A percentile compares a stretch with the other conserved stretches of the same genome.
Evolutionary conservation across 2,329 filamentous ascomycete genomes (phyloP).

Genomic region (Bisporella sp.): DNA sequence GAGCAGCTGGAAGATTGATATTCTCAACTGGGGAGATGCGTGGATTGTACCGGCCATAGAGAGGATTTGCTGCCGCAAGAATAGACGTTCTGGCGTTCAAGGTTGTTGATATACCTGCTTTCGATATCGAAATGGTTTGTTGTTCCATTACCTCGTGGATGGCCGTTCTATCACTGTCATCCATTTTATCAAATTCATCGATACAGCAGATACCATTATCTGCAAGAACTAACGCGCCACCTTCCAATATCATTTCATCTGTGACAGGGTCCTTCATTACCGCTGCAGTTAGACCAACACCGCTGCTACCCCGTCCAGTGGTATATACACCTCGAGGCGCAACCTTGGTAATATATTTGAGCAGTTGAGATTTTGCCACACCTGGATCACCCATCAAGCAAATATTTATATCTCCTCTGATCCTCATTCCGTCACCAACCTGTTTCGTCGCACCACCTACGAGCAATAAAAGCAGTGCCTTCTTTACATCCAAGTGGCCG

Average conservation of each 20-base stretch:
- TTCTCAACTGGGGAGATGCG: constrained; percentile 96
- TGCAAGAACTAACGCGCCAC: constrained; percentile 72
- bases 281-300: constrained; percentile 74
- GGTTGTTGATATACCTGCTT: constrained; percentile 97
- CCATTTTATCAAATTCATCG: constrained; percentile 99
- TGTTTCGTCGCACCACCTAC: constrained; percentile 96
- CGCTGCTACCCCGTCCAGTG: constrained; percentile 73
- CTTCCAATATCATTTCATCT: constrained; percentile 72
- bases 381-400: constrained; percentile 99
- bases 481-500: constrained; percentile 95
- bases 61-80: constrained; percentile 88
- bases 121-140: constrained; percentile 97
- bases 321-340: constrained; percentile 83
- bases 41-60: constrained; percentile 97
- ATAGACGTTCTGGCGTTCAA: constrained; percentile 94
- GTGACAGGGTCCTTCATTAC: constrained; percentile 77
- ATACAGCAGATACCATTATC: constrained; percentile 97
- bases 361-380: constrained; percentile 96
- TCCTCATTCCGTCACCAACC: constrained; percentile 97
- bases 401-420: constrained; percentile 97
- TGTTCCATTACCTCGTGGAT: constrained; percentile 99
- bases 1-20: constrained; percentile 95
- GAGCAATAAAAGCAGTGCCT: constrained; percentile 87
- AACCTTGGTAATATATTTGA: constrained; percentile 98
- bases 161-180: constrained; percentile 93